phyloP scores from a whole-genome alignment of 2,329 filamentous ascomycete genomes.

The Fusarium sp. region DNA sequence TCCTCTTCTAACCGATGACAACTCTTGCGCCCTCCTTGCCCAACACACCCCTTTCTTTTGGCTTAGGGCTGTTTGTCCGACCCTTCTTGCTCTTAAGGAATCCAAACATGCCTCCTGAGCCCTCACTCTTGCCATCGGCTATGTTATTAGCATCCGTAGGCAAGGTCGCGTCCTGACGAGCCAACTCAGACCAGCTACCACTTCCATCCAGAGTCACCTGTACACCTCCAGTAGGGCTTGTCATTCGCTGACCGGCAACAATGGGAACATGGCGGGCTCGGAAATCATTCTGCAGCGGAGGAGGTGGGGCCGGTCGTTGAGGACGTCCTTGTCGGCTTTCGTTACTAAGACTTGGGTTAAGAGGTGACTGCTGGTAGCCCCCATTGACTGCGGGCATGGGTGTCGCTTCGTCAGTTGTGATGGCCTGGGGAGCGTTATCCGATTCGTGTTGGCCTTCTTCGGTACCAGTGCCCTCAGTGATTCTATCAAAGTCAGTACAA shows the following conservation, averaged over 20 bases:
- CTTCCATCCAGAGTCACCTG: slow-evolving; percentile 92
- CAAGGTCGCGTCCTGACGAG: slow-evolving; percentile 84
- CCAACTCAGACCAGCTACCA: slow-evolving; percentile 92
- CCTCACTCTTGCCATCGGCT: slow-evolving; percentile 66
- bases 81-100: slow-evolving; percentile 93
- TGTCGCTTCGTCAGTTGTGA: slow-evolving; percentile 67
- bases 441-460: slow-evolving; percentile 31
- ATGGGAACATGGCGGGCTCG: slow-evolving; percentile 64
- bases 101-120: slow-evolving; percentile 87
- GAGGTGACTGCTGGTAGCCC: slow-evolving; percentile 46
- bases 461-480: slow-evolving; percentile 53
- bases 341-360: slow-evolving; percentile 47
- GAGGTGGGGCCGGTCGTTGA: slow-evolving; percentile 55
- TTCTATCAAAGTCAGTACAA: slow-evolving; percentile 52
- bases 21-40: slow-evolving; percentile 95
- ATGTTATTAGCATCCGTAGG: slow-evolving; percentile 74
- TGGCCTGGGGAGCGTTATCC: slow-evolving; percentile 58
- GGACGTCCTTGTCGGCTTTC: slow-evolving; percentile 48
- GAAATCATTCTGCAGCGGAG: slow-evolving; percentile 65
- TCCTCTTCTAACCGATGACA: slow-evolving; percentile 73
- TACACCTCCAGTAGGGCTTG: slow-evolving; percentile 85
- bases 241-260: slow-evolving; percentile 76
- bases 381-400: slow-evolving; percentile 55
- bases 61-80: slow-evolving; percentile 91
- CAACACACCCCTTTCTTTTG: slow-evolving; percentile 91